These are phyloP conservation scores for Gaillardinia entomophila DNA, from an alignment of 805 yeast genomes.

Conservation along the genomic window DNA sequence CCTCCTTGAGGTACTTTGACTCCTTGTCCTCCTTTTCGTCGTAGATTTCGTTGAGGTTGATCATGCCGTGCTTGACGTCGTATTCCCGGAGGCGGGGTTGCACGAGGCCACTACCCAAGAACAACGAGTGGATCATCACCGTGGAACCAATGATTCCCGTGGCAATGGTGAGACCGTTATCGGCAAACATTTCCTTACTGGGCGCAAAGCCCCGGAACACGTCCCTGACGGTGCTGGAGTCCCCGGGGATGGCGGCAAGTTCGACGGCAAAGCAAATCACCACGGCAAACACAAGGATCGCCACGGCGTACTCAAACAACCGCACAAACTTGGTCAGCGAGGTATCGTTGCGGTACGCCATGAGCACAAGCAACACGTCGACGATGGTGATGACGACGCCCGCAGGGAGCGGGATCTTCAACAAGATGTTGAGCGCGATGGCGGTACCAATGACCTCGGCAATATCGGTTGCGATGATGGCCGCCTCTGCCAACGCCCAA, in stretches of 20 bases:
- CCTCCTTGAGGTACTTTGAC: constrained; percentile 10
- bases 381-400: constrained; percentile 41
- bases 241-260: constrained; percentile 28
- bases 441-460: constrained; percentile 53
- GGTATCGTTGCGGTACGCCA: constrained; percentile 42
- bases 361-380: constrained; percentile 41
- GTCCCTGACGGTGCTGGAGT: constrained; percentile 17
- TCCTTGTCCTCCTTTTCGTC: constrained; percentile 5
- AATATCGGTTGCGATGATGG: constrained; percentile 47
- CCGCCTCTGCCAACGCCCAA: constrained; percentile 42
- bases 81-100: constrained; percentile 44
- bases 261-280: constrained; percentile 43
- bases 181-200: constrained; percentile 35
- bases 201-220: constrained; percentile 42
- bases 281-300: constrained; percentile 35
- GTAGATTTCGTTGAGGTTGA: constrained; percentile 14
- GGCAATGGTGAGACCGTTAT: constrained; percentile 40
- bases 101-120: constrained; percentile 44
- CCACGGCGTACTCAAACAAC: constrained; percentile 39
- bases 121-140: constrained; percentile 47
- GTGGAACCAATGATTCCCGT: constrained; percentile 46
- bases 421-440: constrained; percentile 41
- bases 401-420: constrained; percentile 43
- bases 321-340: constrained; percentile 29
- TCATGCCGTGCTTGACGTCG: constrained; percentile 33